A percentile compares a stretch with the other conserved stretches of the same genome.
Conservation (phyloP, 2,329 filamentous ascomycete genomes). For the Botryosphaeria agaves region DNA sequence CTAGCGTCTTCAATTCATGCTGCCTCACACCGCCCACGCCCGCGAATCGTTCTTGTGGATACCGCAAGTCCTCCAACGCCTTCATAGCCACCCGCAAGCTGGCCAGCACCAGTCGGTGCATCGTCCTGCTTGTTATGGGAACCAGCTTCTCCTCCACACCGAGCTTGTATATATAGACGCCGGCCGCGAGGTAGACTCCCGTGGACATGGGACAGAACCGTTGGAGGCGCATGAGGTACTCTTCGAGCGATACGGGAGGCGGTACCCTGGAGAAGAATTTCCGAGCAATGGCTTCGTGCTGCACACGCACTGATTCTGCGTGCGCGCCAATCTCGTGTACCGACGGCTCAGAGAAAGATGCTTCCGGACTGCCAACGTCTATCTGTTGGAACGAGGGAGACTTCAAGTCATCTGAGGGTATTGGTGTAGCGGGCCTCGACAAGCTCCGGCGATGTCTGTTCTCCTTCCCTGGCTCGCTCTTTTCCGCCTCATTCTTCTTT, state of each 20-base stretch:
- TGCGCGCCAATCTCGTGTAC: constrained; percentile 37
- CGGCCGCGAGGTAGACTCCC: constrained; percentile 80
- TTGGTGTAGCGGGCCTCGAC: constrained; percentile 20
- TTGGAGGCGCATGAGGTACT: constrained; percentile 77
- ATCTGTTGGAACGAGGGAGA: constrained; percentile 16
- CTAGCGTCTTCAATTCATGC: constrained; percentile 62
- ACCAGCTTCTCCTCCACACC: constrained; percentile 58
- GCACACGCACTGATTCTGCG: constrained; percentile 54
- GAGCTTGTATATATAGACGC: constrained; percentile 71
- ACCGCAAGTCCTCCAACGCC: constrained; percentile 80
- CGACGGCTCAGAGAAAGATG: constrained; percentile 29
- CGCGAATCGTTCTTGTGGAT: constrained; percentile 67
- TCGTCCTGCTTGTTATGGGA: constrained; percentile 65
- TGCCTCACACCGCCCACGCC: constrained; percentile 79
- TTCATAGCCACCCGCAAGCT: constrained; percentile 83
- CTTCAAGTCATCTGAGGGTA: constrained; percentile 21
- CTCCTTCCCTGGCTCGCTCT: constrained; percentile 32
- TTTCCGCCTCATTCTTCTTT: constrained; percentile 46
- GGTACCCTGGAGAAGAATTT: constrained; percentile 87
- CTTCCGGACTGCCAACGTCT: constrained; percentile 31
- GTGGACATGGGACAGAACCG: constrained; percentile 87
- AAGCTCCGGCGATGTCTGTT: constrained; percentile 13
- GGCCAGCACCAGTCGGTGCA: constrained; percentile 71
- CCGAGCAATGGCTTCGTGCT: constrained; percentile 71
- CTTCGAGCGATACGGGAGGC: constrained; percentile 64